phyloP scores from a whole-genome alignment of 495 filamentous ascomycete genomes.

The Thermochaetoides thermophila region DNA sequence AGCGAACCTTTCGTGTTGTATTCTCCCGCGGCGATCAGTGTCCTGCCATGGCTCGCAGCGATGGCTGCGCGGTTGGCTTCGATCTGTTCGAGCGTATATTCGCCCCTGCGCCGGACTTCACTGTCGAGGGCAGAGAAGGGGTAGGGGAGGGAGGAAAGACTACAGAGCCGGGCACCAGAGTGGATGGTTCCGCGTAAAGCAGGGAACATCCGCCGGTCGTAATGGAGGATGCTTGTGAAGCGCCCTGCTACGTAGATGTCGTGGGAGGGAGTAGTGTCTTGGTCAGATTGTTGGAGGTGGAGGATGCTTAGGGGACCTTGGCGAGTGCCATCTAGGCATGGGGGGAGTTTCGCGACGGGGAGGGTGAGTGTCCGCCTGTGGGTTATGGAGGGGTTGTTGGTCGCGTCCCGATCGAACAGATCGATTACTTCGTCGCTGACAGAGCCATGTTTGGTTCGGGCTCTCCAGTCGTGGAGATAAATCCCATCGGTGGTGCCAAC shows the following conservation, averaged over 20 bases:
- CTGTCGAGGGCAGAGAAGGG: constrained; percentile 42
- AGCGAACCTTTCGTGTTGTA: constrained; percentile 87
- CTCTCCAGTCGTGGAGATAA: constrained; percentile 79
- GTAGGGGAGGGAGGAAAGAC: constrained; percentile 57
- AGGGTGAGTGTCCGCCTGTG: constrained; percentile 15
- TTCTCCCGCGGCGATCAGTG: constrained; percentile 75
- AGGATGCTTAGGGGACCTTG: constrained; percentile 72
- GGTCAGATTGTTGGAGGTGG: constrained; percentile 46
- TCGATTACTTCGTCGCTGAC: constrained; percentile 25
- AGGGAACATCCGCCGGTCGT: constrained; percentile 79
- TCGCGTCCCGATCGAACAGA: constrained; percentile 13
- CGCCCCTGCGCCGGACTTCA: constrained; percentile 37
- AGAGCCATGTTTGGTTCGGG: too few species aligned
- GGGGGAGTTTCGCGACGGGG: constrained; percentile 28
- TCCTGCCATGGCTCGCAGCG: constrained; percentile 38
- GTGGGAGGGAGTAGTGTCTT: constrained; percentile 36
- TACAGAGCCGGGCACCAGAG: constrained; percentile 69
- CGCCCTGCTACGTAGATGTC: constrained; percentile 75
- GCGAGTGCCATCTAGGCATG: too few species aligned
- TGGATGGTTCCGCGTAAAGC: constrained; percentile 62
- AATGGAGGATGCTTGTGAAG: constrained; percentile 80
- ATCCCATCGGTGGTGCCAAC: constrained; percentile 72
- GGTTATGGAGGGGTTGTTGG: constrained; percentile 22
- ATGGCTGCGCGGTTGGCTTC: constrained; percentile 36
- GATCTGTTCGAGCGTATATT: constrained; percentile 37